Evolutionary conservation across 257 asterid species (phyloP), one percentile per base, ranked within the genome.

Genomic region (Linderniella brevidens): DNA sequence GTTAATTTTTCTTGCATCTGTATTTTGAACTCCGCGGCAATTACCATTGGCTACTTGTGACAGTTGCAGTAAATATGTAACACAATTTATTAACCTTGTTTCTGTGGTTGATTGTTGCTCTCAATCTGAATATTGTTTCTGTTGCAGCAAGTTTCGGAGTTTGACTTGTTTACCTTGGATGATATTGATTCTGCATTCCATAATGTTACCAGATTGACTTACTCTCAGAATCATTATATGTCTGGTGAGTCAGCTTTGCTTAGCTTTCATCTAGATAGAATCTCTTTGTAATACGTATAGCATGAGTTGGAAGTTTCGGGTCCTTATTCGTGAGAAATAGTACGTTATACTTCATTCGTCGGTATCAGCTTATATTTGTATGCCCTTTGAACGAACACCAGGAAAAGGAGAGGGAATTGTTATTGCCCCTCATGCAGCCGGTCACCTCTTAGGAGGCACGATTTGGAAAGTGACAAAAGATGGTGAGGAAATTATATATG

Each of bases 391-490:
- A 56, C 54, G 42, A 35, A 60, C 61, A 25, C 46, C 55, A 84
- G 99, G 87, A 54, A 85, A 90, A 66, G 99, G 99, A 69, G 99
- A 90, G 77, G 99, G 99, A 55, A 79, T 90, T 48, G 96, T 90
- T 59, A 79, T 90, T 77, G 93, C 99, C 61, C 96, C 99, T 41
- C 92, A 78, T 58, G 92, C 87, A 58, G 92, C 99, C 62, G 96
- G 99, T 63, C 99, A 85, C 79, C 83, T 85, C 42, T 70, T 90
- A 67, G 99, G 99, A 44, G 94, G 94, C 48, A 77, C 96, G 11
- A 52, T 79, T 61, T 90, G 99, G 99, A 90, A 67, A 70, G 62
- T 90, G 55, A 85, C 99, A 13, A 90, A 85, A 70, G 99, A 85
- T n/a, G 99, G 99, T 48, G 99, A 90, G 70, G 99, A 90, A 63